phyloP scores from a whole-genome alignment of 805 yeast species.

The Candida coquimbonensis region DNA sequence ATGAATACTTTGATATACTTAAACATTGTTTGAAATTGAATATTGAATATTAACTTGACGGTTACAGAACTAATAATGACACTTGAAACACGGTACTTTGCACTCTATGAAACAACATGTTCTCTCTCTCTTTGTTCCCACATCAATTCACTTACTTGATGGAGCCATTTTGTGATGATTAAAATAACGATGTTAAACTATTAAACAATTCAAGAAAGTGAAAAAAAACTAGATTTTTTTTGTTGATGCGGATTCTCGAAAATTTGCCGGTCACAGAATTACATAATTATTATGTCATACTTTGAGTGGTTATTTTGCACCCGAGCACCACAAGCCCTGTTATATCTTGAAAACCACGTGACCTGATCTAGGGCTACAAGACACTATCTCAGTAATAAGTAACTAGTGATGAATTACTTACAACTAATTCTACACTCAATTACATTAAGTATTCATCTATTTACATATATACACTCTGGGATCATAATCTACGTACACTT shows the following conservation, averaged over 20 bases:
- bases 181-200: not conserved
- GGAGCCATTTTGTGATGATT: conserved; percentile 35
- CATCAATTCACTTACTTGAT: conserved; percentile 32
- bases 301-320: no score
- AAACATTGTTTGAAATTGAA: not conserved
- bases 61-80: no score
- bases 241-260: not conserved
- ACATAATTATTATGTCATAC: not conserved
- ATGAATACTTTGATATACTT: not conserved
- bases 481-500: conserved; percentile 64
- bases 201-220: not conserved
- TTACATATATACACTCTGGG: not conserved
- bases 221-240: conserved; percentile 4
- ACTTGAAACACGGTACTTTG: no score
- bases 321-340: no score
- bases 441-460: not conserved
- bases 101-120: no score
- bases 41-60: no score
- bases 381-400: not conserved
- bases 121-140: not conserved
- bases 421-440: not conserved
- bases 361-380: not conserved
- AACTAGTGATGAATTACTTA: no score
- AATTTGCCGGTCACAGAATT: not conserved
- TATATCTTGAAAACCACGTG: not conserved